phyloP scores from a whole-genome alignment of 2,329 filamentous ascomycete species.

The Tolypocladium nubicola region DNA sequence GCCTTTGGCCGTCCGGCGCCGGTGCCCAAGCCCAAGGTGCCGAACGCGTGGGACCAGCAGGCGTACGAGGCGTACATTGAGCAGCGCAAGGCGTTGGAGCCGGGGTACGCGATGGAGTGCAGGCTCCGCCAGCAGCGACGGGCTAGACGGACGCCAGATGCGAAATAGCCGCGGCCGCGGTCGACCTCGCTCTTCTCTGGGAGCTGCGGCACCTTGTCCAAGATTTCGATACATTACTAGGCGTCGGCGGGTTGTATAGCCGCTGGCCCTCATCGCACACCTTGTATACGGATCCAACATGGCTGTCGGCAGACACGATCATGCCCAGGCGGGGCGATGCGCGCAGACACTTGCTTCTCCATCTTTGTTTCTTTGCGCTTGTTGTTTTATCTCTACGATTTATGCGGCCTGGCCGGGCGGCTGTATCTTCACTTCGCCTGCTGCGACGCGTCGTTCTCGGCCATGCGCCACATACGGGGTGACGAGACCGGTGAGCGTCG shows the following conservation, averaged over 20 bases:
- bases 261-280: background rate
- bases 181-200: background rate
- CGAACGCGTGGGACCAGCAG: conserved; percentile 30
- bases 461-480: background rate
- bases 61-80: conserved; percentile 38
- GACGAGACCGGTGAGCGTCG: background rate
- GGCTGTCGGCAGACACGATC: background rate
- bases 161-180: background rate
- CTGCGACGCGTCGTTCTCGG: background rate
- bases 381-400: background rate
- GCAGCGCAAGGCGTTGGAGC: conserved; percentile 36
- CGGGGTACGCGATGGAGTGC: conserved; percentile 35
- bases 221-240: background rate
- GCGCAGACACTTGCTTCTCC: background rate
- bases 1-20: background rate
- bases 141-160: conserved; percentile 14
- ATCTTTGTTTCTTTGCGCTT: background rate
- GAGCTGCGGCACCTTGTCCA: background rate
- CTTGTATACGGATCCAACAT: background rate
- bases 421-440: background rate
- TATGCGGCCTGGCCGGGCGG: background rate
- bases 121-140: conserved; percentile 31
- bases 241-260: background rate
- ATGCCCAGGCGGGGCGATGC: background rate
- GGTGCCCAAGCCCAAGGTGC: conserved; percentile 29